Conservation (phyloP, 139 green algal genomes). For the Micractinium conductrix region DNA sequence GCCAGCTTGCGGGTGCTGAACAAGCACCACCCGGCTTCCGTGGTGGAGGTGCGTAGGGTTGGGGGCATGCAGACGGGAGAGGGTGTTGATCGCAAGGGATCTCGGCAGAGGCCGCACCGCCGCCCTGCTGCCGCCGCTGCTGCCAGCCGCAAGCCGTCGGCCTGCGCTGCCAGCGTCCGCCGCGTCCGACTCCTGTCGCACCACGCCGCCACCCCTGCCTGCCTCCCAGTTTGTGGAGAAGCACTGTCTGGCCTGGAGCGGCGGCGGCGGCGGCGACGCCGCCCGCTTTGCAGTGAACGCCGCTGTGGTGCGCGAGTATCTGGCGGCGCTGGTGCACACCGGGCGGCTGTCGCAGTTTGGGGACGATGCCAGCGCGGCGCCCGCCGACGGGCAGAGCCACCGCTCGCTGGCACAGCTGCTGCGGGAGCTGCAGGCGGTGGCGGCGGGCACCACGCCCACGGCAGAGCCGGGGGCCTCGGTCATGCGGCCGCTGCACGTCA, state of each 20-base stretch:
- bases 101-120: too few relatives aligned
- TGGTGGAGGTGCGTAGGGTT: background rate
- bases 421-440: constrained; percentile 61
- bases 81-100: too few relatives aligned
- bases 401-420: constrained; percentile 70
- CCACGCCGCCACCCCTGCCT: background rate
- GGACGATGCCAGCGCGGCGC: background rate
- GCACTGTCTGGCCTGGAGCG: constrained; percentile 25
- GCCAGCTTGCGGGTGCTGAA: constrained; percentile 10
- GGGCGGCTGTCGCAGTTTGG: constrained; percentile 67
- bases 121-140: background rate
- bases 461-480: constrained; percentile 46
- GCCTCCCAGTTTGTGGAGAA: constrained; percentile 38
- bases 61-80: background rate
- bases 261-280: background rate
- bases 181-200: background rate
- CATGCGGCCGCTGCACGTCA: constrained; percentile 71
- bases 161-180: too few relatives aligned
- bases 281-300: constrained; percentile 54
- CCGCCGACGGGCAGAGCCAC: constrained; percentile 49
- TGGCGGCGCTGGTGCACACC: constrained; percentile 82
- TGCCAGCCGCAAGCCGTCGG: background rate
- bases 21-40: constrained; percentile 6
- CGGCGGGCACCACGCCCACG: background rate
- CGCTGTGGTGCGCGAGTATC: constrained; percentile 85